Evolutionary conservation across 495 filamentous ascomycete genomes (phyloP).

Genomic region (Neurospora hispaniola): DNA sequence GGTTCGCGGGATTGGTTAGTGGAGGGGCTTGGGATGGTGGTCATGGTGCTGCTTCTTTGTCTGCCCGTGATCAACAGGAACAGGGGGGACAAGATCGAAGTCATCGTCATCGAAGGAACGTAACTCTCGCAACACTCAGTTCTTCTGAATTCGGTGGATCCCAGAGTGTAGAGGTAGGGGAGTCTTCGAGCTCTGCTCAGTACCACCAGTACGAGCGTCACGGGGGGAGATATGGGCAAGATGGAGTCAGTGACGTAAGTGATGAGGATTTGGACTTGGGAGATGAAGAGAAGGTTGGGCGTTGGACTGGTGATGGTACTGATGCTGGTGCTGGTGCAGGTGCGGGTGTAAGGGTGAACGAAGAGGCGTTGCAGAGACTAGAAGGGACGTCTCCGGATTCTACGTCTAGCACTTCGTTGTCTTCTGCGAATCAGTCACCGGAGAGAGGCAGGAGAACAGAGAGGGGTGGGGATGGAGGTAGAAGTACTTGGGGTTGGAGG

Average conservation of each 20-base stretch:
- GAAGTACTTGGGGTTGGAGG: neutral
- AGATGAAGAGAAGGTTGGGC: too few species aligned
- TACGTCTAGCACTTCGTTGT: neutral
- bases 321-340: too few species aligned
- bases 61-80: neutral
- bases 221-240: too few species aligned
- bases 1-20: constrained; percentile 26
- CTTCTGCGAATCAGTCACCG: neutral
- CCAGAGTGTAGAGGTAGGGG: neutral
- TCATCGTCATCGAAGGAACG: neutral
- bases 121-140: neutral
- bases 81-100: too few species aligned
- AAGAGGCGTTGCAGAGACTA: neutral
- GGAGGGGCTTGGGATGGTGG: constrained; percentile 1
- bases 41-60: neutral
- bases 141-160: neutral
- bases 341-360: neutral
- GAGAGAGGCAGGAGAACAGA: neutral
- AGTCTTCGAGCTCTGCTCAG: neutral
- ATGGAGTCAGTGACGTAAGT: too few species aligned
- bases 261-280: too few species aligned
- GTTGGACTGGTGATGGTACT: too few species aligned
- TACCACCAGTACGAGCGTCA: too few species aligned
- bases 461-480: neutral
- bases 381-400: neutral